Evolutionary conservation across 176 grass and related monocot species (phyloP).

Genomic region (Alloteropsis semialata): DNA sequence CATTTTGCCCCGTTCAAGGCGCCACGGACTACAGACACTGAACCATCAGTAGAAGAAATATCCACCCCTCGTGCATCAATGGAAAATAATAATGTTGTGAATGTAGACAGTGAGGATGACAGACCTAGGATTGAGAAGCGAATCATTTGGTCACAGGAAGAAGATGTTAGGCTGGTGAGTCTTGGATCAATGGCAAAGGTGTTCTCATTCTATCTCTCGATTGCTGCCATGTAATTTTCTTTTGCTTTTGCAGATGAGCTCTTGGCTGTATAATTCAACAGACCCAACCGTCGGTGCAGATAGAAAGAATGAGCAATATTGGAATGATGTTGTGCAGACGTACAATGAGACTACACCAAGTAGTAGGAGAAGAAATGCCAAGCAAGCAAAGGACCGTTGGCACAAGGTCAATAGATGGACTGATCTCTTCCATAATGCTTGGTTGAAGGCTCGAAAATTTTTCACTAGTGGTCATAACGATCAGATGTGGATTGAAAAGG

Average conservation of each 20-base stretch:
- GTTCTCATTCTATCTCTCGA: too few species aligned
- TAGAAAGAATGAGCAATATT: neutral
- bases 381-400: neutral
- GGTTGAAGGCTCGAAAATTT: neutral
- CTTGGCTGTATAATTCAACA: neutral
- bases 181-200: too few species aligned
- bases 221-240: too few species aligned
- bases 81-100: too few species aligned
- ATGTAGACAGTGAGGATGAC: too few species aligned
- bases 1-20: too few species aligned
- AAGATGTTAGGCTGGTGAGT: too few species aligned
- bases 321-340: neutral
- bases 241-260: neutral
- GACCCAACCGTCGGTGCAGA: neutral
- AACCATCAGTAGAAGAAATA: too few species aligned
- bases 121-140: too few species aligned
- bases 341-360: neutral
- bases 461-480: neutral
- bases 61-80: too few species aligned
- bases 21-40: too few species aligned
- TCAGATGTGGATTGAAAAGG: neutral
- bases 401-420: neutral
- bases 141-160: too few species aligned
- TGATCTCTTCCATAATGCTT: neutral
- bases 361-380: neutral